Base-by-base conservation (phyloP, 345 rosid species). In the Eucalyptus fibrosa region DNA sequence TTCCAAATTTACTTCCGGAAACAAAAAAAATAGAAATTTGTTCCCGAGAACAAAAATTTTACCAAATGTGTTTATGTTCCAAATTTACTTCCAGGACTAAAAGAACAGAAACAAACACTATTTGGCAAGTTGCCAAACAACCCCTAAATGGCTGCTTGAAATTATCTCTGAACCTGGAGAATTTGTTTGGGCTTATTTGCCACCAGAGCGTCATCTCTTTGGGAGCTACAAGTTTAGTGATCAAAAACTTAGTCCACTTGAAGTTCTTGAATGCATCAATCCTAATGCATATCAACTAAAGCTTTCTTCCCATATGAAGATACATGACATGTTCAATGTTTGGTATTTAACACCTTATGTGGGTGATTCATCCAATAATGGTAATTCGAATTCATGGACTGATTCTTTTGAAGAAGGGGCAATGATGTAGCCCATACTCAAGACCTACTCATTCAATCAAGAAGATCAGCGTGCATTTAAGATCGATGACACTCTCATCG, bases 161-260 rank as follows among this genome's bases (percentile, higher is more conserved):
- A 47, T 47, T 47, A 47, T 47, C 49, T 47, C 10, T 47, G 49
- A 47, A 47, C 49, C 0, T 47, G 0, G 49, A 47, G 1, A 47
- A 47, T 10, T 47, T 47, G 49, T 47, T 47, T 47, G 49, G 49
- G 49, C 49, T 47, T 47, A 47, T 47, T 47, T 47, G 49, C 49
- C 49, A 47, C 12, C 1, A 3, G 1, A 59, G 6, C 6, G 2
- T 24, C 7, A 59, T 59, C n/a, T 26, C 5, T 0, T 59, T 59
- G 14, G n/a, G 30, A 59, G n/a, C n/a, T 59, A 2, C n/a, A 59
- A 59, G 65, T 28, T 59, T 59, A 26, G 65, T 59, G 65, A 59
- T 59, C 4, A 0, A 59, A 59, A 59, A 7, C 65, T 59, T 59
- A 26, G 65, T 9, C 65, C 65, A 59, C 65, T 59, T 26, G n/a